phyloP scores from a whole-genome alignment of 805 yeast genomes.

The Diddensiella caesifluorescens region DNA sequence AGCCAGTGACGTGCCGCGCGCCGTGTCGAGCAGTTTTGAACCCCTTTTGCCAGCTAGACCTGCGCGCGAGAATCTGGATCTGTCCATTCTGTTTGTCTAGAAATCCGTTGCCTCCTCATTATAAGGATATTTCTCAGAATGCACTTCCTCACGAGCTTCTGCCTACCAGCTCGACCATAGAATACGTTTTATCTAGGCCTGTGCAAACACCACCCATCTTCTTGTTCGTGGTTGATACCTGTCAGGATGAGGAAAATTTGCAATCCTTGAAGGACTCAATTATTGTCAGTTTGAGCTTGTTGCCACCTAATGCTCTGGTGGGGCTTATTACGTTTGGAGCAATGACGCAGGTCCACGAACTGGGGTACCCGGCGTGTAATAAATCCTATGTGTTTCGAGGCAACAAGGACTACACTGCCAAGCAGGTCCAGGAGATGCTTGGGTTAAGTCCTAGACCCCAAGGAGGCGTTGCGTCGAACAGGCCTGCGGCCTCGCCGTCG shows the following conservation, averaged over 20 bases:
- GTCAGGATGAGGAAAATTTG: constrained; percentile 84
- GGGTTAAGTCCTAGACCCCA: constrained; percentile 40
- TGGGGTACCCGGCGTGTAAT: constrained; percentile 60
- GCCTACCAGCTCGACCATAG: constrained; percentile 67
- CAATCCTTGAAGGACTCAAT: constrained; percentile 78
- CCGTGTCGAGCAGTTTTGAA: constrained; percentile 82
- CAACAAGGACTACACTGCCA: constrained; percentile 67
- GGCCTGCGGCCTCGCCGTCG: constrained; percentile 31
- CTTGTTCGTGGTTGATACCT: constrained; percentile 77
- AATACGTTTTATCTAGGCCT: constrained; percentile 80
- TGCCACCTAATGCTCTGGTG: constrained; percentile 85
- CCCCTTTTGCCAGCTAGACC: constrained; percentile 71
- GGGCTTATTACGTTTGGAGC: constrained; percentile 89
- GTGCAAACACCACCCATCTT: constrained; percentile 82
- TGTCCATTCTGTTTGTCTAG: constrained; percentile 79
- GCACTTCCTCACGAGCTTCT: constrained; percentile 77
- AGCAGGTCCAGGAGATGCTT: constrained; percentile 56
- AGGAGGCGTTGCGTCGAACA: constrained; percentile 33
- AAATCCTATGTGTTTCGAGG: constrained; percentile 84
- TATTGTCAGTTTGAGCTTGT: constrained; percentile 64
- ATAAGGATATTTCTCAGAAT: constrained; percentile 71
- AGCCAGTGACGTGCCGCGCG: constrained; percentile 76
- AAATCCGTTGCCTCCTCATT: constrained; percentile 81
- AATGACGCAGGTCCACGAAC: constrained; percentile 83
- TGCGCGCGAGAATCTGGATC: constrained; percentile 71